Base-by-base conservation (phyloP, 371 early-diverging fungal genomes). In the Capniomyces stellatus region DNA sequence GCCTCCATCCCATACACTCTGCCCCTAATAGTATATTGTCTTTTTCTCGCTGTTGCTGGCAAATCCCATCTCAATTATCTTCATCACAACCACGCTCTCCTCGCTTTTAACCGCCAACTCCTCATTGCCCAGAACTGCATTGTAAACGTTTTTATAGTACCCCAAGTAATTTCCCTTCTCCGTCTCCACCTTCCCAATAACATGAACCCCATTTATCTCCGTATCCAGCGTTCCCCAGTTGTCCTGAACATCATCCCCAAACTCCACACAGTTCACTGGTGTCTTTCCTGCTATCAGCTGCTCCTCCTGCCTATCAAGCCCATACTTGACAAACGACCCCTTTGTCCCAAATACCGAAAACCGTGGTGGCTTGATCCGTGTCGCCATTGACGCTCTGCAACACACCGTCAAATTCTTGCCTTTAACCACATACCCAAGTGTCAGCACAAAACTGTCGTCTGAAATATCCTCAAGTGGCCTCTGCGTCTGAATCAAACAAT, bases 291-390 rank as follows among this genome's bases (percentile, higher is more conserved):
- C 61, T 62, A 80, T 81, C 44, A 83, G 72, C 55, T 83, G 85
- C 42, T 73, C 75, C 52, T 85, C 86, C 59, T 85, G 86, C 1
- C 77, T 76, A 59, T 85, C 86, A 43, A 83, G 60, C 27, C 77
- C 71, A 43, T 75, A 69, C 64, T 82, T 84, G 43, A 73, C 64
- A 55, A 69, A 85, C 22, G 76, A 64, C 18, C 85, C 86, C 6
- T 76, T 64, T 69, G 78, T 75, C 46, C 86, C 86, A 24, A 78
- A 76, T 30, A 85, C 61, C 8, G 75, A 67, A 65, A 74, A 85
- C 12, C 85, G 74, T 13, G 80, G 70, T 10, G 81, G 80, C 31
- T 72, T 70, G 54, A 71, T 71, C 29, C 76, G 74, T 40, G 80
- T 77, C 21, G 84, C 62, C 86, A 85, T 84, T 24, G 75, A 74